Conservation (phyloP, 129 eudicot genomes). For the Flaveria sonorensis region DNA sequence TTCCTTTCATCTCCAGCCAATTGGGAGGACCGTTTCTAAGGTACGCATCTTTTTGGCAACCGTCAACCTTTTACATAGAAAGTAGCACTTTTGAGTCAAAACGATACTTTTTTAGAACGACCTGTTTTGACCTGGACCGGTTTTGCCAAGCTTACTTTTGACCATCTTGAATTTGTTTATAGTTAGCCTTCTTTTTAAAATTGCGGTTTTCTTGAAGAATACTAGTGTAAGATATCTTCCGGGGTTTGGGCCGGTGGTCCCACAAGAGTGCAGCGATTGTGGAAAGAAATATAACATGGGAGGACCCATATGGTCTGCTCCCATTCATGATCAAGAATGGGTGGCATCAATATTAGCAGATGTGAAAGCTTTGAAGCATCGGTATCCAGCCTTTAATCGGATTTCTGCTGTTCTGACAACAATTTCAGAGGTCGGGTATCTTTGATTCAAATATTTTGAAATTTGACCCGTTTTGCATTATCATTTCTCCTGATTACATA, state of each 20-base stretch:
- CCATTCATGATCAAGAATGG: slow-evolving; percentile 99
- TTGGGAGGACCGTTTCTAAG: slow-evolving; percentile 91
- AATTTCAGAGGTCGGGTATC: slow-evolving; percentile 66
- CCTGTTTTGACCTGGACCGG: neutral
- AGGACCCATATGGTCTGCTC: slow-evolving; percentile 98
- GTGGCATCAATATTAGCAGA: slow-evolving; percentile 69
- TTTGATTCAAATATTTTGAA: neutral
- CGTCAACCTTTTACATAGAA: neutral
- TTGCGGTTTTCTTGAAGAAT: slow-evolving; percentile 37
- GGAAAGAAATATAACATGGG: slow-evolving; percentile 91
- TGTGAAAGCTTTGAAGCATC: slow-evolving; percentile 64
- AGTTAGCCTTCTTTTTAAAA: neutral
- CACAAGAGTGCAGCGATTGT: slow-evolving; percentile 86
- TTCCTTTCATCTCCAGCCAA: slow-evolving; percentile 94
- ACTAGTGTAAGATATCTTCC: slow-evolving; percentile 84
- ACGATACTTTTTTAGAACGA: too few species aligned
- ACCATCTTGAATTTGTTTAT: neutral
- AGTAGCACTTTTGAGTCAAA: neutral
- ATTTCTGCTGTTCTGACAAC: slow-evolving; percentile 88
- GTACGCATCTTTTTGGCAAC: slow-evolving; percentile 38
- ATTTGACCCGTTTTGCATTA: neutral
- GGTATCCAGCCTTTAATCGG: slow-evolving; percentile 82
- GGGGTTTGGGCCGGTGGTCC: slow-evolving; percentile 86
- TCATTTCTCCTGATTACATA: neutral
- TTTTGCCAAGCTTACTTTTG: neutral